Conservation (phyloP, 495 filamentous ascomycete genomes). For the Penicillium arizonense region DNA sequence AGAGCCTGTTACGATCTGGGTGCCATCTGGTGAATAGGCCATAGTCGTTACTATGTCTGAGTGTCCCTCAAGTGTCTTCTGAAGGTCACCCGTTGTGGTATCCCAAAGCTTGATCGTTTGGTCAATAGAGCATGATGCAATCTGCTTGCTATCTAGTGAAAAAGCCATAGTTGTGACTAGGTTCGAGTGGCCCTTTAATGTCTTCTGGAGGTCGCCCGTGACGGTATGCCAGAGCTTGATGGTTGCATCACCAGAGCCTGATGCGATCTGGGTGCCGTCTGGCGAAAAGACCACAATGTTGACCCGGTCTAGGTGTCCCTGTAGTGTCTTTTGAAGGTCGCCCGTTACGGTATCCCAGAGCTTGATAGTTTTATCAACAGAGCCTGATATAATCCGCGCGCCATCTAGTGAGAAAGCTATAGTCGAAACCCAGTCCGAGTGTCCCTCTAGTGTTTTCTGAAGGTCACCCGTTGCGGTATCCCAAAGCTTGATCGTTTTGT, state of each 20-base stretch:
- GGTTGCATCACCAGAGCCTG: no score
- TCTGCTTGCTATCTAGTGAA: no score
- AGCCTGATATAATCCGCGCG: background rate
- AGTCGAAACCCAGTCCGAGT: constrained; percentile 8
- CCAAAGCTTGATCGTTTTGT: constrained; percentile 14
- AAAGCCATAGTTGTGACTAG: no score
- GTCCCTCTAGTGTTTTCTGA: constrained; percentile 16
- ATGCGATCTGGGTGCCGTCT: no score
- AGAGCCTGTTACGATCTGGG: background rate
- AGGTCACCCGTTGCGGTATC: background rate
- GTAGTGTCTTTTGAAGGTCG: background rate
- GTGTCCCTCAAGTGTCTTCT: constrained; percentile 20
- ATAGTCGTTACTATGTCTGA: constrained; percentile 8
- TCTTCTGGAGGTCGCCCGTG: no score
- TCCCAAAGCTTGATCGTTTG: constrained; percentile 16
- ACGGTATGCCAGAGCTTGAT: no score
- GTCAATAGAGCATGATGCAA: no score
- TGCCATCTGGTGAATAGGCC: constrained; percentile 19
- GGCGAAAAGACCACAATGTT: no score
- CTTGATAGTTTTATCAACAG: background rate
- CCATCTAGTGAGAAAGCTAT: constrained; percentile 22
- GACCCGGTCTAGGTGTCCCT: no score
- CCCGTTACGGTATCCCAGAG: background rate
- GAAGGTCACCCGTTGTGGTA: background rate
- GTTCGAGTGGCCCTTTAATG: constrained; percentile 6